Percentiles rank a stretch among this genome's conserved stretches.
Evolutionary conservation across 1,284 basidiomycete genomes (phyloP).

Genomic region (Cryptococcus sp.): DNA sequence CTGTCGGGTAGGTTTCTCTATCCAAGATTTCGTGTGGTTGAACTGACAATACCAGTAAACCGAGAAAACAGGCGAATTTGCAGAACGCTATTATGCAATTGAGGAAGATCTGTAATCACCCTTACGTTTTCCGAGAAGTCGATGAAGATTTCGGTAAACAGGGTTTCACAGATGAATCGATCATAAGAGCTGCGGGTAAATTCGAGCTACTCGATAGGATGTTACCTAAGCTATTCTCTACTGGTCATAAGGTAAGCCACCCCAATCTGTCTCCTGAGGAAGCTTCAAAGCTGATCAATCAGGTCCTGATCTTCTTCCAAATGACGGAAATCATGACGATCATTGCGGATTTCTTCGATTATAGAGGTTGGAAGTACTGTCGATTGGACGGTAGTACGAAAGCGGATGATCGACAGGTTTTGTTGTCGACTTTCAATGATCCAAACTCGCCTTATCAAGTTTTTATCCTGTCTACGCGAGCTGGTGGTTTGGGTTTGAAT

Average conservation of each 20-base stretch:
- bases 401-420: constrained; percentile 90
- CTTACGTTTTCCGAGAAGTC: constrained; percentile 92
- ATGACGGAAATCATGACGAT: constrained; percentile 99
- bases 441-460: constrained; percentile 84
- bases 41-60: constrained; percentile 36
- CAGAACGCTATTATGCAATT: constrained; percentile 99
- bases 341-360: constrained; percentile 95
- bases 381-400: constrained; percentile 97
- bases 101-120: constrained; percentile 98
- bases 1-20: constrained; percentile 2
- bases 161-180: constrained; percentile 70
- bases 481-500: constrained; percentile 96
- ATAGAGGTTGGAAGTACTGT: constrained; percentile 83
- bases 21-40: too few relatives aligned
- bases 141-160: constrained; percentile 58
- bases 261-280: background rate
- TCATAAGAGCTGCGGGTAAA: constrained; percentile 86
- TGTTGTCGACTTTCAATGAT: constrained; percentile 88
- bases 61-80: constrained; percentile 49
- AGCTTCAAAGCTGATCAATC: background rate
- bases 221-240: constrained; percentile 89
- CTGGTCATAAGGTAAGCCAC: constrained; percentile 75
- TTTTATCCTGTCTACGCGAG: constrained; percentile 94
- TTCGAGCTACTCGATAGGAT: constrained; percentile 91
- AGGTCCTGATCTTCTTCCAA: constrained; percentile 92